Conservation (phyloP, 345 rosid species). For the Populus nigra region DNA sequence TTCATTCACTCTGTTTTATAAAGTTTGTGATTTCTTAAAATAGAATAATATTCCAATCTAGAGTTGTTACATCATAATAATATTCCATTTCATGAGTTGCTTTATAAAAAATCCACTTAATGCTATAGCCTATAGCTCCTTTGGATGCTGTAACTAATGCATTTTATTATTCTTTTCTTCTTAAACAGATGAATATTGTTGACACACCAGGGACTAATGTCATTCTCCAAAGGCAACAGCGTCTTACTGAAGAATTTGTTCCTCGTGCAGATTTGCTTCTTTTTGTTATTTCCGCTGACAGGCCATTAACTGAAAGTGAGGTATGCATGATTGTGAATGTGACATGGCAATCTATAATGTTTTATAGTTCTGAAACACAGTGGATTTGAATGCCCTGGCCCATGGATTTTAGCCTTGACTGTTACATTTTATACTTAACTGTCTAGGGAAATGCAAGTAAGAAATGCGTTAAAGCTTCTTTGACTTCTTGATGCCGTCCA, state of each 20-base stretch:
- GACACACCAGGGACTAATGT: constrained; percentile 98
- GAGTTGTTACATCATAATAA: too few relatives aligned
- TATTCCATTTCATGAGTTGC: background rate
- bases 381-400: background rate
- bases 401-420: background rate
- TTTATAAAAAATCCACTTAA: background rate
- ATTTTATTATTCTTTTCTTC: constrained; percentile 1
- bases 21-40: background rate
- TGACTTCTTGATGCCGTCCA: background rate
- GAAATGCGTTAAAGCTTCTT: constrained; percentile 1
- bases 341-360: background rate
- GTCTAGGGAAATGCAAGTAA: background rate
- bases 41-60: too few relatives aligned
- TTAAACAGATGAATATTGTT: constrained; percentile 75
- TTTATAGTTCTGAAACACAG: background rate
- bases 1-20: background rate
- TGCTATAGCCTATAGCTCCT: background rate
- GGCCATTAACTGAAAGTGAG: constrained; percentile 96
- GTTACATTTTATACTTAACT: background rate
- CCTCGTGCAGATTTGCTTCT: constrained; percentile 93
- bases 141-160: constrained; percentile 17
- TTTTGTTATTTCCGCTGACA: constrained; percentile 94
- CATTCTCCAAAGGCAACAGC: constrained; percentile 93
- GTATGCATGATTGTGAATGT: constrained; percentile 38
- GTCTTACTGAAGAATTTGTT: constrained; percentile 92